A percentile compares a stretch with the other conserved stretches of the same genome.
phyloP scores from a whole-genome alignment of 2,329 filamentous ascomycete species.

The Botrytis fragariae region DNA sequence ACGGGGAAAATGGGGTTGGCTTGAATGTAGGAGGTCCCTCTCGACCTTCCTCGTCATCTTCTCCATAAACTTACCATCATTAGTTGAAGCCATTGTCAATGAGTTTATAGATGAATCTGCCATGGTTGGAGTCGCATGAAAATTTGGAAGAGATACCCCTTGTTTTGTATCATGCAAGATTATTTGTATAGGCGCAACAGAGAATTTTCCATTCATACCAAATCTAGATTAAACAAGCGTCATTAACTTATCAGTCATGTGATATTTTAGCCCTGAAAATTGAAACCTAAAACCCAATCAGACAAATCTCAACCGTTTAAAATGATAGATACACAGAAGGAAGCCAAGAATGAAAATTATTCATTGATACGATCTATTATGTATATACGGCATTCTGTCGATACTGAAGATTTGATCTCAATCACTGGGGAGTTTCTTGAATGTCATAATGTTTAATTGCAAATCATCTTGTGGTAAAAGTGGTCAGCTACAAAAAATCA shows the following conservation, averaged over 20 bases:
- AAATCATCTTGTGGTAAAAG: background rate
- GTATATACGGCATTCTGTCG: background rate
- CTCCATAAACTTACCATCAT: conserved; percentile 11
- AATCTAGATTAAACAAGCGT: conserved; percentile 3
- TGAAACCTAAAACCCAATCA: conserved; percentile 16
- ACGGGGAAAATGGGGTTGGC: background rate
- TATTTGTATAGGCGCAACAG: conserved; percentile 3
- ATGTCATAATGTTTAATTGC: background rate
- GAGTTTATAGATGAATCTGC: background rate
- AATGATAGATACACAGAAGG: conserved; percentile 12
- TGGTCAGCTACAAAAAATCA: background rate
- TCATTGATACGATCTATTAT: background rate
- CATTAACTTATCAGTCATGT: conserved; percentile 9
- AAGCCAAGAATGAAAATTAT: background rate
- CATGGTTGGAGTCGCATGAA: conserved; percentile 17
- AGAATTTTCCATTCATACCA: conserved; percentile 2
- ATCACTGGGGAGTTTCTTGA: background rate
- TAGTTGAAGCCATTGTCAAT: background rate
- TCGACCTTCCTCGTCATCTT: background rate
- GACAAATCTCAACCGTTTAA: conserved; percentile 10
- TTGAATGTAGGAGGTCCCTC: background rate
- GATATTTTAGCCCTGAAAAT: conserved; percentile 21
- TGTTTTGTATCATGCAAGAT: background rate
- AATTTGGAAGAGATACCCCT: background rate
- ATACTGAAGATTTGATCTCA: background rate